phyloP scores from a whole-genome alignment of 1,284 basidiomycete species.

The Tylopilus orsonianus region DNA sequence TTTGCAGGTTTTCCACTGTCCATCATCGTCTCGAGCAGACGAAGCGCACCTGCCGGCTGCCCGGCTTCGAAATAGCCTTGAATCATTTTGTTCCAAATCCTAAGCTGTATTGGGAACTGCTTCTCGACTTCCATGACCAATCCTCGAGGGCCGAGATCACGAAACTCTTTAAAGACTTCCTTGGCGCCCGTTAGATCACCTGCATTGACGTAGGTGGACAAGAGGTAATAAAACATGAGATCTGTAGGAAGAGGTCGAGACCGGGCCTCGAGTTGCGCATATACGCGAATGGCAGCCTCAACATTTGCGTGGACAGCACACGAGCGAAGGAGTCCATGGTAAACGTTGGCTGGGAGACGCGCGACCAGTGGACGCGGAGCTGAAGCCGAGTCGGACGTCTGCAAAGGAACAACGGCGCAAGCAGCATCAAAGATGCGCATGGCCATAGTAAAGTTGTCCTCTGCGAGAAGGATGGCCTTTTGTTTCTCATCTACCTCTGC shows the following conservation, averaged over 20 bases:
- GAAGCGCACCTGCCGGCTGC: constrained; percentile 63
- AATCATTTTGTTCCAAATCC: constrained; percentile 77
- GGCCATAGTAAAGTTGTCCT: constrained; percentile 73
- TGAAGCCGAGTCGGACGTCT: neutral
- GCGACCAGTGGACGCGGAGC: constrained; percentile 7
- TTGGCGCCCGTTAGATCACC: constrained; percentile 60
- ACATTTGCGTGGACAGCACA: constrained; percentile 61
- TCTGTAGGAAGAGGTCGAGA: constrained; percentile 36
- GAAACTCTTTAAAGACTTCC: constrained; percentile 69
- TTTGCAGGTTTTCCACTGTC: constrained; percentile 37
- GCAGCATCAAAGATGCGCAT: constrained; percentile 71
- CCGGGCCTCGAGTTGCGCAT: constrained; percentile 61
- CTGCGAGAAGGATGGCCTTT: constrained; percentile 47
- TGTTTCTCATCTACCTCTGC: constrained; percentile 36
- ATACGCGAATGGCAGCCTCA: constrained; percentile 67
- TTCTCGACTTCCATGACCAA: constrained; percentile 31
- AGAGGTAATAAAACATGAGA: constrained; percentile 56
- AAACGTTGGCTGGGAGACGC: constrained; percentile 43
- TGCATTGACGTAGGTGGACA: constrained; percentile 58
- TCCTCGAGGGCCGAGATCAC: constrained; percentile 40
- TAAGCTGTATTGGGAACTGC: constrained; percentile 38
- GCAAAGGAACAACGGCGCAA: constrained; percentile 38
- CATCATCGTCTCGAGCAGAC: constrained; percentile 75
- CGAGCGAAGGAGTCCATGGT: constrained; percentile 61
- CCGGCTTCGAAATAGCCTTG: constrained; percentile 70